phyloP scores from a whole-genome alignment of 1,284 basidiomycete species.

The Ceratorhiza oryzae-sativae region DNA sequence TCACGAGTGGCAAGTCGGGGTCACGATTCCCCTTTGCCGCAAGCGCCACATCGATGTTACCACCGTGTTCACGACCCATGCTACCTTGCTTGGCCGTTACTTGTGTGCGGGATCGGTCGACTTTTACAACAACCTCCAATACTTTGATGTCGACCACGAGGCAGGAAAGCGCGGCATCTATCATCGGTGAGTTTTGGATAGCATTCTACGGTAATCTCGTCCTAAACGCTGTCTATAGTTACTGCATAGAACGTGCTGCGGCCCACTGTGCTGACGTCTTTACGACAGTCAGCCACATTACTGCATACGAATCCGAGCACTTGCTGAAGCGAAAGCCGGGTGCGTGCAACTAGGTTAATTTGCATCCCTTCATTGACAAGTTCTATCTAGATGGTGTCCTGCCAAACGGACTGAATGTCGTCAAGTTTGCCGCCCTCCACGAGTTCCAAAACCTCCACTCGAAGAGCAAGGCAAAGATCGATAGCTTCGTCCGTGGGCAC shows the following conservation, averaged over 20 bases:
- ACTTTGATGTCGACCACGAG: constrained; percentile 99
- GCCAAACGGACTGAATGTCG: constrained; percentile 96
- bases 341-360: constrained; percentile 45
- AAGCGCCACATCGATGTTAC: constrained; percentile 98
- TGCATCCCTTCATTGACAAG: background rate
- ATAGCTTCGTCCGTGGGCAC: constrained; percentile 96
- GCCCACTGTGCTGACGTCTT: constrained; percentile 97
- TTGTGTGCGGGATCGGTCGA: constrained; percentile 97
- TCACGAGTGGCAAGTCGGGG: constrained; percentile 99
- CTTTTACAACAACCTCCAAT: constrained; percentile 99
- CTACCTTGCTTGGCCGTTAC: constrained; percentile 97
- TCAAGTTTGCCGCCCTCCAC: constrained; percentile 95
- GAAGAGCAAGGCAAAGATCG: constrained; percentile 92
- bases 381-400: constrained; percentile 81
- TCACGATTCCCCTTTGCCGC: constrained; percentile 94
- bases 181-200: constrained; percentile 54
- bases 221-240: constrained; percentile 60
- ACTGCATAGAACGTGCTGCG: constrained; percentile 95
- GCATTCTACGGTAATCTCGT: background rate
- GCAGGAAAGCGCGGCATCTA: constrained; percentile 97
- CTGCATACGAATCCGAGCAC: constrained; percentile 96
- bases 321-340: constrained; percentile 92
- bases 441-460: constrained; percentile 98
- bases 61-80: constrained; percentile 97
- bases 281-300: constrained; percentile 97